Evolutionary conservation across 345 rosid genomes (phyloP).

Genomic region (Syzygium aqueum): DNA sequence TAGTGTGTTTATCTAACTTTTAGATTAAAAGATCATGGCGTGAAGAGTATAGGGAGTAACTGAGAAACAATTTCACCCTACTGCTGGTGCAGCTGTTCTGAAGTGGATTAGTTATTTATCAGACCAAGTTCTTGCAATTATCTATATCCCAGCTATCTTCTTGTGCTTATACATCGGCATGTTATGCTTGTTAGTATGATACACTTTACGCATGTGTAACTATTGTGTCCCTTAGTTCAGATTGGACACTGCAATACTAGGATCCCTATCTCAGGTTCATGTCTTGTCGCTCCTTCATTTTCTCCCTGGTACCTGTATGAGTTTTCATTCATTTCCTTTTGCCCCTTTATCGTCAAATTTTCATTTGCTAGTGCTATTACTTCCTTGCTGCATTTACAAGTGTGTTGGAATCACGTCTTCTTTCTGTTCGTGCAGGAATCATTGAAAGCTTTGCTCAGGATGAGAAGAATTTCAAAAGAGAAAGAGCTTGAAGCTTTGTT

Average conservation of each 20-base stretch:
- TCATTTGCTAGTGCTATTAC: neutral
- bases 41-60: neutral
- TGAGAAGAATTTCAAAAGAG: conserved; percentile 78
- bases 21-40: neutral
- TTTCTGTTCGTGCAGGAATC: conserved; percentile 45
- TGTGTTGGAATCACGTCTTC: neutral
- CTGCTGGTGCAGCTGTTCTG: neutral
- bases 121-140: neutral
- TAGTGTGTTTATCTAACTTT: neutral
- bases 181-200: neutral
- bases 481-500: conserved; percentile 90
- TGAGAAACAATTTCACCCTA: neutral
- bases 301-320: neutral
- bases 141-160: neutral
- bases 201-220: neutral
- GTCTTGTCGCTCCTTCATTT: neutral
- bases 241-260: neutral
- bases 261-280: neutral
- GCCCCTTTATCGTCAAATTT: neutral
- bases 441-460: conserved; percentile 46
- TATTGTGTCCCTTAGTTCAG: neutral
- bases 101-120: neutral
- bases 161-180: neutral
- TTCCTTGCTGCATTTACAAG: neutral
- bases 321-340: neutral